Base-by-base conservation (phyloP, 495 filamentous ascomycete genomes). In the Glonium stellatum region DNA sequence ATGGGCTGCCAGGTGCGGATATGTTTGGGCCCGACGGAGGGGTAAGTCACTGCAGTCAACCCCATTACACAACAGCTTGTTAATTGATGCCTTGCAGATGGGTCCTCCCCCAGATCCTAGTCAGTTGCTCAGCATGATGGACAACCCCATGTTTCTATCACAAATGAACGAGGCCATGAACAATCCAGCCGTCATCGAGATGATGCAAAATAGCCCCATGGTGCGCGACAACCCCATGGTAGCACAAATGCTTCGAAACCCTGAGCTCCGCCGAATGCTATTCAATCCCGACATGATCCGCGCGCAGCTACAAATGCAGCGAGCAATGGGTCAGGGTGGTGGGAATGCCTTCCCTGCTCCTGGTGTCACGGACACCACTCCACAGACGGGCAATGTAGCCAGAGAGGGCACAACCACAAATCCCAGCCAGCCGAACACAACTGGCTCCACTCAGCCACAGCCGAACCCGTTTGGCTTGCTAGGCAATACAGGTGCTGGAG, bases 1-100 rank as follows among this genome's bases (percentile, higher is more conserved):
- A 88, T 36, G 89, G 89, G 64, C 79, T 99, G 31, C 95, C 95
- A 6, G 88, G 87, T 51, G 84, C 85, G 27, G 89, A 89, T 54
- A 82, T 93, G 74, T 99, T 99, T 74, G 95, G 95, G 18, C 89
- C 92, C 48, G 95, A 99, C 73, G 93, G 93, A 60, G 95, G 95
- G 42, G 95, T 97, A 80, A 80, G 92, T 86, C 42, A 37, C 51
- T 13, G 10, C 22, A 23, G n/a, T 52, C 5, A 34, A 65, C 36
- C 34, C 13, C 5, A 18, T 52, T 44, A 21, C 48, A 19, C n/a
- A 46, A 39, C 18, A 34, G 23, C 23, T n/a, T 56, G 53, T 69
- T 77, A 65, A 79, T 67, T 56, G 48, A 60, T 58, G 35, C 19
- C 25, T 22, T 44, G 12, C 44, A 96, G 92, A 97, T 97, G 92